Percentiles rank a stretch among this genome's conserved stretches.
Evolutionary conservation across 495 filamentous ascomycete genomes (phyloP).

Genomic region (Cladorrhinum samala): DNA sequence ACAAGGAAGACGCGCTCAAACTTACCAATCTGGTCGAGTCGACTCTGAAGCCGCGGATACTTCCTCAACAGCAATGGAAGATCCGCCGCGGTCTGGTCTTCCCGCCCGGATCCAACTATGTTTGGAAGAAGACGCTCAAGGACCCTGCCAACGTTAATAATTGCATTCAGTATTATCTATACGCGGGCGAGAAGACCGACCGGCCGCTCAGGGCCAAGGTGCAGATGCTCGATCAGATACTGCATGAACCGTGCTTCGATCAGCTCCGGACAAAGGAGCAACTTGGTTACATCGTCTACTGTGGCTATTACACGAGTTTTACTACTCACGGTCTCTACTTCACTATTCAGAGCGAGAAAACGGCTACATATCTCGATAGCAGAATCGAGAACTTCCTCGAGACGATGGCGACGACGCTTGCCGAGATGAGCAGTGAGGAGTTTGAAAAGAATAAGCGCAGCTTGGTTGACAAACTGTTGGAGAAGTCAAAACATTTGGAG

Average conservation of each 20-base stretch:
- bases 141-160: conserved; percentile 94
- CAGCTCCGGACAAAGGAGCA: conserved; percentile 95
- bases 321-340: conserved; percentile 81
- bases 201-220: conserved; percentile 64
- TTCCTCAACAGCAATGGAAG: conserved; percentile 76
- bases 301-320: conserved; percentile 58
- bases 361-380: conserved; percentile 72
- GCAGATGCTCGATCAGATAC: conserved; percentile 81
- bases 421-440: conserved; percentile 72
- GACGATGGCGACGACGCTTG: conserved; percentile 55
- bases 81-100: conserved; percentile 71
- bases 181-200: conserved; percentile 67
- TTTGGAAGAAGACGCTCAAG: conserved; percentile 71
- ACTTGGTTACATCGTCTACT: conserved; percentile 94
- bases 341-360: conserved; percentile 89
- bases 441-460: conserved; percentile 90
- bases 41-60: conserved; percentile 65
- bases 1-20: conserved; percentile 89
- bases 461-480: conserved; percentile 78
- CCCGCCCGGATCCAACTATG: conserved; percentile 71
- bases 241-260: conserved; percentile 89
- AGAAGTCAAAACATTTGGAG: conserved; percentile 86
- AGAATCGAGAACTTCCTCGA: conserved; percentile 80
- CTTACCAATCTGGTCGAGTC: conserved; percentile 77
- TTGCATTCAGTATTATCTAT: conserved; percentile 88